Evolutionary conservation across 106 monocot species (phyloP).

Genomic region (Phalaenopsis aphrodite): DNA sequence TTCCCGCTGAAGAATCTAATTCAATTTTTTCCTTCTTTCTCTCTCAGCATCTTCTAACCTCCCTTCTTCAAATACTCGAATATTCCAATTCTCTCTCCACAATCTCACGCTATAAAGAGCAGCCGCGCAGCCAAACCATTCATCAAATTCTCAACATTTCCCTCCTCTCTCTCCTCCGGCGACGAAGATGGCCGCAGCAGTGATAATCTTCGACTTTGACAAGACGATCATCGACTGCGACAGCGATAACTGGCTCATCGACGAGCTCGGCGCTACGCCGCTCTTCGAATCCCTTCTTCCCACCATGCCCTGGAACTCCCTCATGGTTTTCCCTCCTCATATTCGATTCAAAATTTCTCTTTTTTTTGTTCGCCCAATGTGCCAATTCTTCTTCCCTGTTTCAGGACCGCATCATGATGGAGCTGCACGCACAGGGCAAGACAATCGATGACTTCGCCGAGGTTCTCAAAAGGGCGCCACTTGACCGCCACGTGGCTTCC

Average conservation of each 20-base stretch:
- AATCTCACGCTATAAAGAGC: not conserved
- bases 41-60: not conserved
- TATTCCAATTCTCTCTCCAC: not conserved
- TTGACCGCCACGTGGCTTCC: conserved; percentile 28
- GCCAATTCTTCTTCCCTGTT: too few species aligned
- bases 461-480: conserved; percentile 30
- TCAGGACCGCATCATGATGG: conserved; percentile 52
- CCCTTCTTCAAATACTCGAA: not conserved
- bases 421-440: conserved; percentile 38
- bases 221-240: conserved; percentile 91
- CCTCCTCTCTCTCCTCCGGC: not conserved
- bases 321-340: conserved; percentile 22
- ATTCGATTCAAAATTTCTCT: not conserved
- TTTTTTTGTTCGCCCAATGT: not conserved
- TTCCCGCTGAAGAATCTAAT: too few species aligned
- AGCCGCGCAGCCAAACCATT: not conserved
- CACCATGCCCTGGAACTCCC: conserved; percentile 65
- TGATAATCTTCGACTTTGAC: conserved; percentile 84
- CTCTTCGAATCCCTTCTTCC: conserved; percentile 51
- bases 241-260: conserved; percentile 84
- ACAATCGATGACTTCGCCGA: conserved; percentile 32
- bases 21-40: not conserved
- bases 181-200: conserved; percentile 37
- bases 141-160: not conserved
- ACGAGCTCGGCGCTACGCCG: conserved; percentile 42